phyloP scores from a whole-genome alignment of 2,329 filamentous ascomycete genomes.

The Cephalotrichum gorgonifer region DNA sequence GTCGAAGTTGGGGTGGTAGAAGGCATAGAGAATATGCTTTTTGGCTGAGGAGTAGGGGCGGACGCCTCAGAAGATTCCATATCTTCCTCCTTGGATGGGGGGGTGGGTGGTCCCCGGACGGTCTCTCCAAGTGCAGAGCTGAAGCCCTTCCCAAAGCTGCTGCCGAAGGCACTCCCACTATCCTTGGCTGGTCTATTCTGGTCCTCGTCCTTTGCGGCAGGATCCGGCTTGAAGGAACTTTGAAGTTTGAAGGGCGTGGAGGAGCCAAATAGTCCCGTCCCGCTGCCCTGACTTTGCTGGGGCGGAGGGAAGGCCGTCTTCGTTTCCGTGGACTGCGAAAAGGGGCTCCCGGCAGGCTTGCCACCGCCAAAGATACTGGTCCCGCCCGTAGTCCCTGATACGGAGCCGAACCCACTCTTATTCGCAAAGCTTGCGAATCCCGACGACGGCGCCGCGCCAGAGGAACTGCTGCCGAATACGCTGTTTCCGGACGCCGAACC shows the following conservation, averaged over 20 bases:
- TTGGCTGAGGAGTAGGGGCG: constrained; percentile 24
- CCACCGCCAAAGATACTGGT: constrained; percentile 18
- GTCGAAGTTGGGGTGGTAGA: constrained; percentile 29
- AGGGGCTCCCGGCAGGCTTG: constrained; percentile 11
- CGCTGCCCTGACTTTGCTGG: constrained; percentile 20
- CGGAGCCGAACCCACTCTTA: constrained; percentile 43
- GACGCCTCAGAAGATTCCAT: constrained; percentile 32
- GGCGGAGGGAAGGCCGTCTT: constrained; percentile 28
- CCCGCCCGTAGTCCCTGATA: constrained; percentile 19
- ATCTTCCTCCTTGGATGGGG: constrained; percentile 36
- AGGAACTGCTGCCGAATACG: constrained; percentile 24
- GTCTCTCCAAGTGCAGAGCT: constrained; percentile 43
- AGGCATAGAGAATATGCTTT: constrained; percentile 18
- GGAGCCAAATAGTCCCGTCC: constrained; percentile 25
- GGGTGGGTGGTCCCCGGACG: constrained; percentile 12
- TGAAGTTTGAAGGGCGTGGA: constrained; percentile 55
- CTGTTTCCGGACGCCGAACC: constrained; percentile 16
- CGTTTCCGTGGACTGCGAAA: constrained; percentile 18
- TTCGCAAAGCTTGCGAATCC: constrained; percentile 45
- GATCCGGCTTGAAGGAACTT: constrained; percentile 57
- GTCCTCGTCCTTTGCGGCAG: constrained; percentile 50
- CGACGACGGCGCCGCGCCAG: constrained; percentile 17
- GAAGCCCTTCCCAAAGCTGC: constrained; percentile 53
- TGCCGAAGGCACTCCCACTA: constrained; percentile 22
- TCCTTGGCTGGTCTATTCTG: constrained; percentile 34